These are phyloP conservation scores for Aspergillus clavatus DNA, from an alignment of 2,329 filamentous ascomycete genomes.

Conservation along the genomic window DNA sequence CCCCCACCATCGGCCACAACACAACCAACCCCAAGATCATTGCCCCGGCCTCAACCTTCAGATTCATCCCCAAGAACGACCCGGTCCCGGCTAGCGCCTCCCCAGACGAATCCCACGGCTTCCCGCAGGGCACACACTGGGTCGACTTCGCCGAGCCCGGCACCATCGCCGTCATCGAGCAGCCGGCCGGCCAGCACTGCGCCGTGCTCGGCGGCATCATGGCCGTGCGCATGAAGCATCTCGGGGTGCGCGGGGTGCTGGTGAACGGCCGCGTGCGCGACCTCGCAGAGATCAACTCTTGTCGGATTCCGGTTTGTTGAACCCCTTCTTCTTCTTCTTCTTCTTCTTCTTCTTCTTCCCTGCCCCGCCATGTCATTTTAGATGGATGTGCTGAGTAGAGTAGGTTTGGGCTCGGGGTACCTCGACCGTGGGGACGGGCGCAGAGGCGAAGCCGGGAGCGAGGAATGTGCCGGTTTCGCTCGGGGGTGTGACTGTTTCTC, in stretches of 20 bases:
- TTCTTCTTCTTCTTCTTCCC: too few relatives aligned
- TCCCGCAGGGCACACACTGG: constrained; percentile 60
- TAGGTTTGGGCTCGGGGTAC: constrained; percentile 42
- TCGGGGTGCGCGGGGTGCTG: constrained; percentile 58
- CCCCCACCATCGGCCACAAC: constrained; percentile 28
- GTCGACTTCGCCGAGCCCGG: constrained; percentile 58
- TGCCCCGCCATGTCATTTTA: too few relatives aligned
- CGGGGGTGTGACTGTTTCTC: constrained; percentile 38
- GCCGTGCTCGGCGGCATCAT: constrained; percentile 74
- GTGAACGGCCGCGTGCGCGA: constrained; percentile 66
- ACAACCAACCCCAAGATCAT: constrained; percentile 32
- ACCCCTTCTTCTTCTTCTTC: too few relatives aligned
- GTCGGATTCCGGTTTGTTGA: constrained; percentile 49
- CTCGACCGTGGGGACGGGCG: constrained; percentile 44
- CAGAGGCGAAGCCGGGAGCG: constrained; percentile 40
- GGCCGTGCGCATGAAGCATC: constrained; percentile 62
- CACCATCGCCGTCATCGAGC: constrained; percentile 62
- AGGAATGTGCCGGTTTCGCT: constrained; percentile 40
- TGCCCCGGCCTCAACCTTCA: constrained; percentile 42
- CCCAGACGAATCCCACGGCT: constrained; percentile 40
- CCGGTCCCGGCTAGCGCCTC: constrained; percentile 30
- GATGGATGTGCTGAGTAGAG: constrained; percentile 2
- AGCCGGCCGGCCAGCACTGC: constrained; percentile 61
- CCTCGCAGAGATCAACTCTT: constrained; percentile 54
- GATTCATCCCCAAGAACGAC: constrained; percentile 56